Percentiles rank a stretch among this genome's conserved stretches.
These are phyloP conservation scores for Yarrowia sp. DNA, from an alignment of 805 yeast species.

Conservation along the genomic window DNA sequence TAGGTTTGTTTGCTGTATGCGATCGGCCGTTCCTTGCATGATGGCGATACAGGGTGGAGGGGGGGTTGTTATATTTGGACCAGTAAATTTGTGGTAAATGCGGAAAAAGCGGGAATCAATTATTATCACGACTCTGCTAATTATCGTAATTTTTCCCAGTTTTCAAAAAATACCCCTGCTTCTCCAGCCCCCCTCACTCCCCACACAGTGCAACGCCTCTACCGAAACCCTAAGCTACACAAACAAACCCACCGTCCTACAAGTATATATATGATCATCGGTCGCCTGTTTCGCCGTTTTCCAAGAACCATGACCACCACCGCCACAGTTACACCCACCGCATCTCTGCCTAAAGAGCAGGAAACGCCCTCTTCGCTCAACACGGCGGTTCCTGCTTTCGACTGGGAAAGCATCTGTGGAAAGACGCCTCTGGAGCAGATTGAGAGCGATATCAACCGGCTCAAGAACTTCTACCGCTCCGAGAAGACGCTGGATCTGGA, in stretches of 20 bases:
- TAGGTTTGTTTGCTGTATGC: too few species aligned
- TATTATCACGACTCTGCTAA: too few species aligned
- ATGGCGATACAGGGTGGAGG: not conserved
- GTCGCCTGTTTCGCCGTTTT: not conserved
- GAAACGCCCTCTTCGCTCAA: not conserved
- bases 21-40: not conserved
- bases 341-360: not conserved
- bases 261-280: not conserved
- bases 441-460: not conserved
- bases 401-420: constrained; percentile 16
- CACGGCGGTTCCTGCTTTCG: not conserved
- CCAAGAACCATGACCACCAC: not conserved
- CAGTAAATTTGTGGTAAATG: too few species aligned
- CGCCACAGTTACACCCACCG: not conserved
- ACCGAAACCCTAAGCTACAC: too few species aligned
- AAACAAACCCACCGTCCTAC: too few species aligned
- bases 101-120: too few species aligned
- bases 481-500: constrained; percentile 52
- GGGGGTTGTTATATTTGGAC: too few species aligned
- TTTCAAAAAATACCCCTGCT: too few species aligned
- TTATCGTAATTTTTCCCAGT: too few species aligned
- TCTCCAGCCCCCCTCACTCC: too few species aligned
- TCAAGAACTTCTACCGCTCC: constrained; percentile 42
- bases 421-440: not conserved
- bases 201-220: too few species aligned